Evolutionary conservation across 2,329 filamentous ascomycete species (phyloP), one percentile per base, ranked within the genome.

Genomic region (Davidsoniella australis): DNA sequence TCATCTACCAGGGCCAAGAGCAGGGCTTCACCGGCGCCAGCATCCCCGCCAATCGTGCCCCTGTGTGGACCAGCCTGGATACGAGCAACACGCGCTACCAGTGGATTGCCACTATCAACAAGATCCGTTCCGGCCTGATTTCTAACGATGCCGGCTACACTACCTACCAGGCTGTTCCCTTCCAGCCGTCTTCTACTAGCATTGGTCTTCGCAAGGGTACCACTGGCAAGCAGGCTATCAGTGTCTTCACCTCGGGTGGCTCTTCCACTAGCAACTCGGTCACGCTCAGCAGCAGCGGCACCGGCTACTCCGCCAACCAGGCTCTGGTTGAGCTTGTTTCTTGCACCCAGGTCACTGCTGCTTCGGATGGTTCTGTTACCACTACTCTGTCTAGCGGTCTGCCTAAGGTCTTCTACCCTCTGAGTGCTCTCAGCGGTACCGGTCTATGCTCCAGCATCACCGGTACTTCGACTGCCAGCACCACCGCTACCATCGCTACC

Each of bases 1-100:
- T 73, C 55, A 52, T 78, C n/a, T 78, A 76, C 54, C 73, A 78
- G 55, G 75, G 75, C 2, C 70, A 78, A 55, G 75, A 78, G 58
- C 69, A 78, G 39, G 74, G 73, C n/a, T 75, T 75, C 69, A 45
- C 50, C 2, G 53, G 53, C 12, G 57, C 67, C 51, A 77, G 76
- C 51, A 63, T 69, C 12, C 72, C 73, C 0, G 52, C 56, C 29
- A 51, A 52, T 44, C 50, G 53, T 26, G 50, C 47, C 5, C 50
- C 53, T 14, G 14, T 54, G 24, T 54, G 53, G 53, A 52, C 50
- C 10, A 49, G 49, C 17, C 41, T 54, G 16, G 48, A 54, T 40
- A 50, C 41, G 9, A 33, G 24, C 40, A 51, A 45, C 37, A 50
- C 52, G n/a, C 43, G 47, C 40, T 54, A 54, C 43, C 41, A 5